Conservation (phyloP, 306 rosid species). For the Malus sylvestris region DNA sequence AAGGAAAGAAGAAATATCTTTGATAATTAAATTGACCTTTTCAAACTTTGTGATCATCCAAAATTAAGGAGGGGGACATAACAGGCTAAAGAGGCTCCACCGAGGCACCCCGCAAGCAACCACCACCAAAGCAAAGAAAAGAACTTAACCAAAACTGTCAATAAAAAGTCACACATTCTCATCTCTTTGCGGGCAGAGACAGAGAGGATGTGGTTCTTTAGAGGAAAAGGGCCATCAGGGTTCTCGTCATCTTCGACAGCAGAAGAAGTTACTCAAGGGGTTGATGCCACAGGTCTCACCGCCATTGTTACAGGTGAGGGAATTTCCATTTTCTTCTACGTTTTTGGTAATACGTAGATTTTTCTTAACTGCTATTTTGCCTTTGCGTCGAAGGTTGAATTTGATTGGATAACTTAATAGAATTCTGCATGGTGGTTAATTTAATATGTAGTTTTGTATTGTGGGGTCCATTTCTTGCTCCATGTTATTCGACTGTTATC, state of each 20-base stretch:
- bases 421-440: not conserved
- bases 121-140: not conserved
- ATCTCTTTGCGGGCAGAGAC: not conserved
- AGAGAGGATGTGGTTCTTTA: conserved; percentile 54
- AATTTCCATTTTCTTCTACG: not conserved
- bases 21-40: not conserved
- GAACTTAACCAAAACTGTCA: not conserved
- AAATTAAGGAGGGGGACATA: not conserved
- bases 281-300: conserved; percentile 64
- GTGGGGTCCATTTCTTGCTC: not conserved
- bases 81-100: not conserved
- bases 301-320: conserved; percentile 74
- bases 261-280: conserved; percentile 62
- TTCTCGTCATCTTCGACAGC: conserved; percentile 72
- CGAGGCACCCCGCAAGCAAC: too few species aligned
- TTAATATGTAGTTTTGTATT: not conserved
- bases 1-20: too few species aligned
- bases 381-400: not conserved
- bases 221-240: conserved; percentile 60
- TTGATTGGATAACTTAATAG: not conserved
- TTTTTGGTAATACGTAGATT: not conserved
- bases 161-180: not conserved
- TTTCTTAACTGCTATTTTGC: not conserved
- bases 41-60: not conserved
- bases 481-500: not conserved